Evolutionary conservation across 2,329 filamentous ascomycete species (phyloP).

Genomic region (Hypomyces rosellus): DNA sequence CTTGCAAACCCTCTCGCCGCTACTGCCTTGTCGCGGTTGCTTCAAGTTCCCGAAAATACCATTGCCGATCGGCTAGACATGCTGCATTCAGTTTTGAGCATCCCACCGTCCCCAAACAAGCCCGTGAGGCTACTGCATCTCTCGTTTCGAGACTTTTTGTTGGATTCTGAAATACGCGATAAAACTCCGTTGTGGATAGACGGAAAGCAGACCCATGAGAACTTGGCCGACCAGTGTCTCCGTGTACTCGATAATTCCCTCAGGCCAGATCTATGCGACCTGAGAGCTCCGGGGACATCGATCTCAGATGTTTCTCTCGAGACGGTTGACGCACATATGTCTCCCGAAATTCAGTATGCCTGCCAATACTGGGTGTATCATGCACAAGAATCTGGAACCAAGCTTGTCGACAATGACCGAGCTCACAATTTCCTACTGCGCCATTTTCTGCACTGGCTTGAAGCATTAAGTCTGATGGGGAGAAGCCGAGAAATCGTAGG

Average conservation of each 20-base stretch:
- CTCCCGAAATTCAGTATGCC: constrained; percentile 31
- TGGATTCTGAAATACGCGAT: constrained; percentile 20
- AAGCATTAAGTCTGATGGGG: constrained; percentile 29
- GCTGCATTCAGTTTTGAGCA: constrained; percentile 26
- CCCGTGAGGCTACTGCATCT: constrained; percentile 23
- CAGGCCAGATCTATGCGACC: constrained; percentile 29
- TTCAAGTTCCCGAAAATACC: constrained; percentile 12
- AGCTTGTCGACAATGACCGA: constrained; percentile 18
- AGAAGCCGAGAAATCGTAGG: constrained; percentile 9
- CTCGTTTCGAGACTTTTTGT: constrained; percentile 34
- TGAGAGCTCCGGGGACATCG: constrained; percentile 20
- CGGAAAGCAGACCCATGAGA: constrained; percentile 24
- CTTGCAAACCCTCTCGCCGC: constrained; percentile 24
- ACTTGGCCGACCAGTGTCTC: constrained; percentile 29
- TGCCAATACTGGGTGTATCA: constrained; percentile 35
- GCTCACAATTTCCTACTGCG: constrained; percentile 28
- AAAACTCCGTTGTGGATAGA: constrained; percentile 30
- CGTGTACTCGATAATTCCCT: constrained; percentile 26
- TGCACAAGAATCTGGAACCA: constrained; percentile 17
- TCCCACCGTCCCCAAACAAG: constrained; percentile 17
- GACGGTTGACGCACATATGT: constrained; percentile 19
- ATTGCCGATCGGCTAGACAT: constrained; percentile 17
- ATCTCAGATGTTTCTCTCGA: constrained; percentile 17
- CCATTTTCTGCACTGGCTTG: constrained; percentile 37
- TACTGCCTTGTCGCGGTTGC: constrained; percentile 18